Evolutionary conservation across 331 rosid genomes (phyloP), one percentile per base, ranked within the genome.

Genomic region (Telfairia occidentalis): DNA sequence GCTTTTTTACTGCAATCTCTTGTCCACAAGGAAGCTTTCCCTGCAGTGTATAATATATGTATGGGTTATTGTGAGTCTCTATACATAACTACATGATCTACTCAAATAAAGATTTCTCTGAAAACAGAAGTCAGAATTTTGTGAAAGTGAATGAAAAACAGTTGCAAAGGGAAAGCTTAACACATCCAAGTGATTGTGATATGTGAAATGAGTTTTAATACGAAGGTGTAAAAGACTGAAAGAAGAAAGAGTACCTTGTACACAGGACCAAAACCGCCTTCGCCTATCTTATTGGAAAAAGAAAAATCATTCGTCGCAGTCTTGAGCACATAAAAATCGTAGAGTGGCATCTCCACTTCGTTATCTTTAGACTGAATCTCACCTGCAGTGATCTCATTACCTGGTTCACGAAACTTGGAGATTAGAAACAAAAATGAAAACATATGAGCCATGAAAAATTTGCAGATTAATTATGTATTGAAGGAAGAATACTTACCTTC

Each of bases 221-320:
- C 48, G n/a, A n/a, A n/a, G 13, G 35, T 30, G 69, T 32, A 4
- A 37, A n/a, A n/a, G n/a, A n/a, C n/a, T n/a, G n/a, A n/a, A n/a
- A 11, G 7, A 28, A 29, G 16, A 28, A 73, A 54, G 11, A 35
- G 1, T 75, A 83, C 86, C 86, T 83, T 83, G 79, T 83, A 83
- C 3, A 83, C 86, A 30, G 86, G 65, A 52, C 86, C 86, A 83
- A 77, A 83, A n/a, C 86, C 86, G 1, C 83, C 86, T 35, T 83
- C 81, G 21, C 86, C 83, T 5, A 83, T 74, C 76, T 83, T 83
- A 18, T 80, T 83, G 5, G 42, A 16, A 11, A 67, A 5, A 24
- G 82, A 76, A 29, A 80, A 83, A 11, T 42, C 24, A 21, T 77
- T 26, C 0, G 86, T 83, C 5, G 82, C 82, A 65, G 34, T 53